A percentile compares a stretch with the other conserved stretches of the same genome.
These are phyloP conservation scores for Thalassiosira profunda DNA, from an alignment of 108 stramenopile species.

Conservation along the genomic window DNA sequence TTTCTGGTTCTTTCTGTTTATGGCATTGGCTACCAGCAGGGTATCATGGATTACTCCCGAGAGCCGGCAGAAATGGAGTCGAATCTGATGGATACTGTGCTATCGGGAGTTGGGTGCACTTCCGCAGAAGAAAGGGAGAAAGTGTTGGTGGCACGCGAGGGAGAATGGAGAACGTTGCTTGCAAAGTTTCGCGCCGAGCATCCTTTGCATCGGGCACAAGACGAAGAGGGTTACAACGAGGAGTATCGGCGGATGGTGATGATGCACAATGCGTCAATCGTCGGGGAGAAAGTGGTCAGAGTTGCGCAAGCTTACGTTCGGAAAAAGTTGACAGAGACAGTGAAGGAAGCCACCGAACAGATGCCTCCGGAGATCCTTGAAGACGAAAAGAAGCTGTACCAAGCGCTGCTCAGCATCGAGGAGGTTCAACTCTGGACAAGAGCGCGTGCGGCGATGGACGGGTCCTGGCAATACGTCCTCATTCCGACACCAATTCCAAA, in stretches of 20 bases:
- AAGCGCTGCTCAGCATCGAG: slow-evolving; percentile 25
- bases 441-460: slow-evolving; percentile 44
- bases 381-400: slow-evolving; percentile 29
- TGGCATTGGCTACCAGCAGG: slow-evolving; percentile 78
- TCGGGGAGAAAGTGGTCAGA: slow-evolving; percentile 82
- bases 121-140: slow-evolving; percentile 25
- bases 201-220: background rate
- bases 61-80: slow-evolving; percentile 35
- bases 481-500: slow-evolving; percentile 68
- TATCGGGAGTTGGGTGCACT: slow-evolving; percentile 46
- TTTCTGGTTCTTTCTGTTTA: slow-evolving; percentile 69
- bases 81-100: slow-evolving; percentile 32
- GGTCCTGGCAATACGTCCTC: slow-evolving; percentile 60
- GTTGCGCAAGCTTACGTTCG: slow-evolving; percentile 74
- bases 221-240: slow-evolving; percentile 10
- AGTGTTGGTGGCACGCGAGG: slow-evolving; percentile 44
- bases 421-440: slow-evolving; percentile 42
- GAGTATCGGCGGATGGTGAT: slow-evolving; percentile 27
- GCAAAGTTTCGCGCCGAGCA: slow-evolving; percentile 14
- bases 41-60: slow-evolving; percentile 64
- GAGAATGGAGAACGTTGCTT: slow-evolving; percentile 39
- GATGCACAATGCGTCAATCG: slow-evolving; percentile 34
- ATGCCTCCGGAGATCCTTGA: slow-evolving; percentile 41
- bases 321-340: slow-evolving; percentile 56
- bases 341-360: slow-evolving; percentile 24